Conservation (phyloP, 352 stramenopile genomes). For the Pythium dissotocum region DNA sequence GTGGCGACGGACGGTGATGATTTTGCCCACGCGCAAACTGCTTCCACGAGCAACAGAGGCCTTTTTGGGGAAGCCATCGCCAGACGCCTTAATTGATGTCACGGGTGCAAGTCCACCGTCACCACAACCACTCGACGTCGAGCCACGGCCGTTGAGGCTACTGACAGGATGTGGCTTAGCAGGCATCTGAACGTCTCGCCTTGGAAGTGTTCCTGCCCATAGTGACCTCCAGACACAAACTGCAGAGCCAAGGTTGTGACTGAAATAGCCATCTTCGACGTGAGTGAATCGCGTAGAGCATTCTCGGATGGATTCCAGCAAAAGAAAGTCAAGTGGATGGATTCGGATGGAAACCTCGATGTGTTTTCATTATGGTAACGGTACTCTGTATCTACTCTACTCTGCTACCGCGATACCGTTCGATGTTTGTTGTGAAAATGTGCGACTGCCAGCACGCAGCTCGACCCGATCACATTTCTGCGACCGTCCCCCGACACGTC, state of each 20-base stretch:
- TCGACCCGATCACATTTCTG: conserved; percentile 65
- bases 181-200: background rate
- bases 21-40: conserved; percentile 48
- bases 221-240: too few relatives aligned
- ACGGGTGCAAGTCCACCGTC: conserved; percentile 1
- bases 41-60: conserved; percentile 24
- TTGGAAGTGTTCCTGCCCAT: too few relatives aligned
- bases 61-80: background rate
- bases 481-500: conserved; percentile 42
- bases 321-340: too few relatives aligned
- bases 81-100: background rate
- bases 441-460: conserved; percentile 15
- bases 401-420: too few relatives aligned
- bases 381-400: too few relatives aligned
- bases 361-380: too few relatives aligned
- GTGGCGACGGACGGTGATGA: conserved; percentile 44
- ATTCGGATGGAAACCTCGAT: too few relatives aligned
- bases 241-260: too few relatives aligned
- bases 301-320: too few relatives aligned
- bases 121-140: background rate
- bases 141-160: background rate
- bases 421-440: conserved; percentile 12
- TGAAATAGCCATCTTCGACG: too few relatives aligned
- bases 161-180: background rate
- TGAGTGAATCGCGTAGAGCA: too few relatives aligned